These are phyloP conservation scores for Pseudogymnoascus sp. DNA, from an alignment of 2,329 filamentous ascomycete genomes.

Conservation along the genomic window DNA sequence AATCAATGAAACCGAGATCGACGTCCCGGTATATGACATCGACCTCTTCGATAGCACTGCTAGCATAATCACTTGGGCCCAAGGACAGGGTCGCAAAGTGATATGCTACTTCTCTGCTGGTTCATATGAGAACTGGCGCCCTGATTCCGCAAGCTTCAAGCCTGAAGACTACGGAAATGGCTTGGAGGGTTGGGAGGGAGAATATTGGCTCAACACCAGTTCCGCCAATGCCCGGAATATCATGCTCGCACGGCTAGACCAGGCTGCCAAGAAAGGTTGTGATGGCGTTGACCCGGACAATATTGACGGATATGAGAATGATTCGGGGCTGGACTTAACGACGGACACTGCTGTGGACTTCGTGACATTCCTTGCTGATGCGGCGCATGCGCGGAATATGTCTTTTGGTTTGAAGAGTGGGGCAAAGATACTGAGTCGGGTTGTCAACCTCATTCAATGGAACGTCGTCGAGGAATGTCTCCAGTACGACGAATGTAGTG, in stretches of 20 bases:
- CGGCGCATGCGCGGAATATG: constrained; percentile 48
- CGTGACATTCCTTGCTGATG: constrained; percentile 51
- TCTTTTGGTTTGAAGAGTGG: constrained; percentile 65
- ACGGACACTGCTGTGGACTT: constrained; percentile 49
- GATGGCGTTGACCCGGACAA: constrained; percentile 67
- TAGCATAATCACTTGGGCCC: constrained; percentile 38
- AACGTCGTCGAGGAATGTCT: constrained; percentile 50
- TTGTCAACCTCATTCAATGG: neutral
- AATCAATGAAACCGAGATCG: constrained; percentile 23
- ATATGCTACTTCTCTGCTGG: constrained; percentile 71
- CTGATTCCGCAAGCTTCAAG: constrained; percentile 49
- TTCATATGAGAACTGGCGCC: constrained; percentile 55
- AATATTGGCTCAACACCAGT: constrained; percentile 58
- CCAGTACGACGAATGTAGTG: constrained; percentile 50
- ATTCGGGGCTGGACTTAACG: constrained; percentile 56
- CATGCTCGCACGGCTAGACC: constrained; percentile 53
- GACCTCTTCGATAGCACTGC: constrained; percentile 49
- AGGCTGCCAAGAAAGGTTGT: constrained; percentile 56
- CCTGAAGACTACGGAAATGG: constrained; percentile 48
- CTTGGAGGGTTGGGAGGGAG: constrained; percentile 58
- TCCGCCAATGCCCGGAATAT: constrained; percentile 54
- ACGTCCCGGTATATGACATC: constrained; percentile 37
- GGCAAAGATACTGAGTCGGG: constrained; percentile 19
- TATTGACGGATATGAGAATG: constrained; percentile 59
- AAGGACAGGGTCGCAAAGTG: constrained; percentile 47